These are phyloP conservation scores for Saksenaea oblongispora DNA, from an alignment of 371 early-diverging fungal genomes.

Conservation along the genomic window DNA sequence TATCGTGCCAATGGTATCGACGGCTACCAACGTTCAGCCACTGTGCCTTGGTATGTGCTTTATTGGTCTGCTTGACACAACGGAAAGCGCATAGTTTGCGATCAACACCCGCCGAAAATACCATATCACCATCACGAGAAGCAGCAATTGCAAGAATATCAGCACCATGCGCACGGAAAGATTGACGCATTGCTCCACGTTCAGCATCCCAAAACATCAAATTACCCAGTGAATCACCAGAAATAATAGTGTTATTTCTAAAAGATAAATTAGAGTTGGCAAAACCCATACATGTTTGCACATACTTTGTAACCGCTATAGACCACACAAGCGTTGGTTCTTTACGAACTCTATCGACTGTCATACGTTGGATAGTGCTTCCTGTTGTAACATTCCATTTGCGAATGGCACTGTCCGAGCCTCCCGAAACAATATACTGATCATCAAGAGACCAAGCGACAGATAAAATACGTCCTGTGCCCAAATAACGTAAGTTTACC, in stretches of 20 bases:
- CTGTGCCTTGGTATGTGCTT: constrained; percentile 9
- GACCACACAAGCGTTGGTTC: constrained; percentile 70
- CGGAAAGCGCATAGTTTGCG: constrained; percentile 78
- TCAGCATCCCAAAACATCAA: constrained; percentile 87
- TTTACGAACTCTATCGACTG: constrained; percentile 61
- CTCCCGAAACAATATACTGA: constrained; percentile 76
- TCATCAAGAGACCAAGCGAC: constrained; percentile 84
- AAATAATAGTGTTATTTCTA: constrained; percentile 75
- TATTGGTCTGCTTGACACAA: constrained; percentile 34
- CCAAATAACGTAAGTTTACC: neutral
- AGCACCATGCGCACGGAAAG: constrained; percentile 77
- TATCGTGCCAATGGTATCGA: constrained; percentile 92
- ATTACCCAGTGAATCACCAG: constrained; percentile 89
- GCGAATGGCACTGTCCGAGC: constrained; percentile 80
- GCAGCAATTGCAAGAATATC: constrained; percentile 87
- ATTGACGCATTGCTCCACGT: constrained; percentile 68
- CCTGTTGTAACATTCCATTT: constrained; percentile 72
- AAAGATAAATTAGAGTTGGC: neutral
- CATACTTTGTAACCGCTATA: constrained; percentile 52
- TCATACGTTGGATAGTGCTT: constrained; percentile 66
- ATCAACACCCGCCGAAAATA: constrained; percentile 92
- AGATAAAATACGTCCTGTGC: constrained; percentile 72
- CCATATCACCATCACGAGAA: constrained; percentile 61
- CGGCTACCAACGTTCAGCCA: constrained; percentile 83
- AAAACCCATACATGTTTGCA: neutral